phyloP scores from a whole-genome alignment of 2,329 filamentous ascomycete species.

The Aspergillus arachidicola region DNA sequence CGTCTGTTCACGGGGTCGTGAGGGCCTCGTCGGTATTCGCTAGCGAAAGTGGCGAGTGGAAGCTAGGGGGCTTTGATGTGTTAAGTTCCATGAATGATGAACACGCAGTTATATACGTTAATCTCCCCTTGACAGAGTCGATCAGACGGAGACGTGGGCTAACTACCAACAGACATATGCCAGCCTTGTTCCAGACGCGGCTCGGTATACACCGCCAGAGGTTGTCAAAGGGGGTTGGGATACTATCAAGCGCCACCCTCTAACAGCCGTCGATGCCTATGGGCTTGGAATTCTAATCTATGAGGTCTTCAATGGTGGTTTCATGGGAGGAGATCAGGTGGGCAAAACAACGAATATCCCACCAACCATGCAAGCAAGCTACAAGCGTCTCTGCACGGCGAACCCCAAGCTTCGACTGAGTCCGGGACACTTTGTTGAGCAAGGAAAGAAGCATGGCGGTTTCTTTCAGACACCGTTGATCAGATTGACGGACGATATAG shows the following conservation, averaged over 20 bases:
- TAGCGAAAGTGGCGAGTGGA: slow-evolving; percentile 97
- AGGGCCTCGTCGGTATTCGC: slow-evolving; percentile 87
- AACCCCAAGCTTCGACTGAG: slow-evolving; percentile 89
- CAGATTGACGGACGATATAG: slow-evolving; percentile 87
- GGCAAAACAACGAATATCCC: slow-evolving; percentile 86
- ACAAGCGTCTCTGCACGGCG: slow-evolving; percentile 83
- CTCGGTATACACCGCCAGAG: slow-evolving; percentile 84
- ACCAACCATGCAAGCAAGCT: slow-evolving; percentile 83
- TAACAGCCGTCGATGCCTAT: slow-evolving; percentile 83
- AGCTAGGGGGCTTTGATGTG: slow-evolving; percentile 89
- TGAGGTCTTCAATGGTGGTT: slow-evolving; percentile 89
- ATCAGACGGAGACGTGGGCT: background rate
- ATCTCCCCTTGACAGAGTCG: slow-evolving; percentile 18
- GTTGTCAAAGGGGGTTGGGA: slow-evolving; percentile 89
- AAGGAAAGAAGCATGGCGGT: slow-evolving; percentile 76
- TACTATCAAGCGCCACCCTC: slow-evolving; percentile 77
- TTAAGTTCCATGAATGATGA: slow-evolving; percentile 95
- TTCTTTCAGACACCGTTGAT: slow-evolving; percentile 96
- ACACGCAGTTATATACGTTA: slow-evolving; percentile 84
- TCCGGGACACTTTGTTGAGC: slow-evolving; percentile 83
- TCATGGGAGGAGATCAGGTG: slow-evolving; percentile 74
- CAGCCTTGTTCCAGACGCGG: slow-evolving; percentile 81
- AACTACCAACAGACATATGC: slow-evolving; percentile 69
- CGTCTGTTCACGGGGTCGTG: slow-evolving; percentile 86
- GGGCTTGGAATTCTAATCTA: slow-evolving; percentile 81